Conservation (phyloP, 73 alveolate genomes). For the Paramecium biaurelia region DNA sequence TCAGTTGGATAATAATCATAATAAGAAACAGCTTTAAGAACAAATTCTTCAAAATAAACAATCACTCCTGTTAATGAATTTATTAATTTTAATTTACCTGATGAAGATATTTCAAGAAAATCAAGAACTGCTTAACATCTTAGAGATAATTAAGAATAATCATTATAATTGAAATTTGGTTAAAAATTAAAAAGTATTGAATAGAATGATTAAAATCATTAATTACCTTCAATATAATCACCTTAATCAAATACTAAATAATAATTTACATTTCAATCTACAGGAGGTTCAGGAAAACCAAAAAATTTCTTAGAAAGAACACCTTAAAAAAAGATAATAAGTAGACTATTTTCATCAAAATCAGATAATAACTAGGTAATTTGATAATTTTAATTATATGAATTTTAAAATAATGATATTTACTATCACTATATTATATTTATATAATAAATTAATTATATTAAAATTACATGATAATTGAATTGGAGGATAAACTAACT, state of each 20-base stretch:
- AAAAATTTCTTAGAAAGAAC: not conserved
- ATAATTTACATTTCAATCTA: not conserved
- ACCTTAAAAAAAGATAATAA: not conserved
- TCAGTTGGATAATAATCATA: not conserved
- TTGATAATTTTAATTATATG: not conserved
- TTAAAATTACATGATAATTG: not conserved
- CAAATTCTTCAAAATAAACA: not conserved
- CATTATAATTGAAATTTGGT: not conserved
- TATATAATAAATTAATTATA: not conserved
- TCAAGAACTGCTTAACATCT: not conserved
- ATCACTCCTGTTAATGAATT: not conserved
- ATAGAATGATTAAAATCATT: not conserved
- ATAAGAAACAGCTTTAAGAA: not conserved
- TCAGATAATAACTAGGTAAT: not conserved
- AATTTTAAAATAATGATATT: not conserved
- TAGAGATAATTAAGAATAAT: not conserved
- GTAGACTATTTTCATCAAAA: not conserved
- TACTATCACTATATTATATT: not conserved
- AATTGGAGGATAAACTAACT: not conserved
- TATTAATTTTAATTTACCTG: not conserved
- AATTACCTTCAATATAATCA: not conserved
- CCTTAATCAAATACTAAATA: not conserved
- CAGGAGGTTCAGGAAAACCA: not conserved
- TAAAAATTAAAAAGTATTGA: not conserved
- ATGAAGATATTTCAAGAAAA: not conserved